These are phyloP conservation scores for Debaryomyces castellii DNA, from an alignment of 805 yeast species.

Conservation along the genomic window DNA sequence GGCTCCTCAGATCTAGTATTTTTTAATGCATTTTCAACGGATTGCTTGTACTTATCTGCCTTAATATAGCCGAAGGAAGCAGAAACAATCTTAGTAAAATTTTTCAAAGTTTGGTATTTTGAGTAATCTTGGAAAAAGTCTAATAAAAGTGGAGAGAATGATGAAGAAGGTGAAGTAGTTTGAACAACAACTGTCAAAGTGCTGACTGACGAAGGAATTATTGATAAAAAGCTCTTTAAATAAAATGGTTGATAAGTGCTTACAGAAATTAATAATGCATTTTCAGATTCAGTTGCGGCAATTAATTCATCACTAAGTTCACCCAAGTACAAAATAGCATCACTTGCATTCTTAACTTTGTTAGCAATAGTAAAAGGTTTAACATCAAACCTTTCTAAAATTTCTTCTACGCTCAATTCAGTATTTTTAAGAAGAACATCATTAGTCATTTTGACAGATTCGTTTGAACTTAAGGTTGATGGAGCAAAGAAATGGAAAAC, in stretches of 20 bases:
- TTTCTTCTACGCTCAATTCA: conserved; percentile 19
- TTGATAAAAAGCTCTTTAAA: conserved; percentile 46
- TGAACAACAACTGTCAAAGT: conserved; percentile 69
- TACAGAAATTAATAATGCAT: conserved; percentile 52
- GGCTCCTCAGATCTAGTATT: conserved; percentile 58
- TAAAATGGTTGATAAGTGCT: conserved; percentile 76
- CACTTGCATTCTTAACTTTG: conserved; percentile 36
- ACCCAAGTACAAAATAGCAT: conserved; percentile 65
- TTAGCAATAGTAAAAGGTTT: conserved; percentile 31
- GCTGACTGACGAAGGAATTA: conserved; percentile 54
- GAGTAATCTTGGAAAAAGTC: conserved; percentile 68
- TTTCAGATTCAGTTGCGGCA: conserved; percentile 33
- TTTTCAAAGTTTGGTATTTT: conserved; percentile 44
- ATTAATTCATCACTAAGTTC: conserved; percentile 47
- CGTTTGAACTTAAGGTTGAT: conserved; percentile 13
- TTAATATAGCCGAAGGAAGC: conserved; percentile 55
- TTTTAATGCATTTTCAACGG: conserved; percentile 47
- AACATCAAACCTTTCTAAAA: conserved; percentile 22
- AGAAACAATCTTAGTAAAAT: conserved; percentile 49
- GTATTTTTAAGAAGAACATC: conserved; percentile 15
- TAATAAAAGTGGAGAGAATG: conserved; percentile 68
- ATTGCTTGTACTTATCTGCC: conserved; percentile 36
- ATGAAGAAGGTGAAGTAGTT: conserved; percentile 26
- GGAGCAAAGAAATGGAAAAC: conserved; percentile 70
- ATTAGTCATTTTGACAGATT: conserved; percentile 9